Base-by-base conservation (phyloP, 768 basidiomycete species). In the Termitomyces eurrhizus region DNA sequence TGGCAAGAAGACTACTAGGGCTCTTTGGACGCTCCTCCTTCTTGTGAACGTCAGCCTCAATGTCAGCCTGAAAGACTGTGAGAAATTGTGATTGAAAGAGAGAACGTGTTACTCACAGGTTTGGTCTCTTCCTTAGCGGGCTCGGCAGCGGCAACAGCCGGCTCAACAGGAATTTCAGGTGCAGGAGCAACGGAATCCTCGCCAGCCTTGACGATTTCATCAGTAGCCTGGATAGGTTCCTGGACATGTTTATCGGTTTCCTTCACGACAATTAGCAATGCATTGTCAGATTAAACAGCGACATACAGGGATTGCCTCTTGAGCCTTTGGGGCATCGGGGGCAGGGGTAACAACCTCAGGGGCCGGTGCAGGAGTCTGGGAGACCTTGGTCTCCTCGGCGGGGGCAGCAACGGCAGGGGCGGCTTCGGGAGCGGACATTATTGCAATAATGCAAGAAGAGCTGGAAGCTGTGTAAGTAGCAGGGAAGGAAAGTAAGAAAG, bases 21-120 rank as follows among this genome's bases (percentile, higher is more conserved):
- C 90, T 92, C 84, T 87, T 90, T 67, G 90, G 89, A 66, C 83
- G 81, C 42, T 90, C 87, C 66, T 92, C 87, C 80, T 91, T 92
- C 84, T 88, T 87, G 35, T 77, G 72, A 51, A 73, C 59, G 62
- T 82, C 78, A 55, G 78, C 76, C 70, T 88, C 78, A 53, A 60
- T 35, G 13, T 52, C 55, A 53, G 69, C 73, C 78, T 79, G 57
- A 56, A 35, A 35, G 39, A 39, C 21, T 57, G 56, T 65, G 24
- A 56, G 52, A 55, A 21, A 62, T 64, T 61, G 9, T 52, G 50
- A 9, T 36, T 21, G 41, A 4, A 58, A 41, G 12, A 56, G 26
- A 3, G 12, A 21, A 49, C 33, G 26, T 52, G 39, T 57, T 32
- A 72, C 77, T 55, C 60, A 77, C 80, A 57, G 77, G 73, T 65